Base-by-base conservation (phyloP, 768 basidiomycete genomes). In the Podaxis mareebaensis region DNA sequence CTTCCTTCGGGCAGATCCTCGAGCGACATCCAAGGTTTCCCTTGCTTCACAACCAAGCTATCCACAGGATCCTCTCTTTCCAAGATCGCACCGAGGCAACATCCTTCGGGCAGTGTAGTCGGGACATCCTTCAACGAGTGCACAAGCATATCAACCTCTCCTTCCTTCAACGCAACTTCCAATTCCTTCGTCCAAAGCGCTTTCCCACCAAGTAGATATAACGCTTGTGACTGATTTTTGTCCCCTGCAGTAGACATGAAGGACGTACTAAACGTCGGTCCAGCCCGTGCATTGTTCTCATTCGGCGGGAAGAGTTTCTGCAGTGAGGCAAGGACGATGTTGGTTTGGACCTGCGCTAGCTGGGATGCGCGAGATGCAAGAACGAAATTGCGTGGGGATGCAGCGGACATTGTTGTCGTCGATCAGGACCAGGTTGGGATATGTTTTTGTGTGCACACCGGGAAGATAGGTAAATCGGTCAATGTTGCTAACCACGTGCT, bases 141-240 rank as follows among this genome's bases (percentile, higher is more conserved):
- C 20, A 99, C 88, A 69, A 99, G 85, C 83, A 98, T 87, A 73
- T 99, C 97, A 54, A 96, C 90, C 12, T 81, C 78, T 33, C 82
- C 77, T 49, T 88, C 81, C 60, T 86, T 81, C 64, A 99, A 78
- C 49, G 87, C 88, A 20, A 92, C 90, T 73, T 99, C 97, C 59
- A 99, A 87, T 69, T 98, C 96, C 69, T 94, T 92, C 40, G 97
- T 99, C 97, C 97, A 99, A 30, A 98, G 76, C 0, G 91, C 84
- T 72, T 93, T 94, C n/a, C 93, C 94, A 42, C 95, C 95, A 15
- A 97, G 78, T 8, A 95, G 81, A 75, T 96, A 96, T 17, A 97
- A 80, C 2, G 86, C 85, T 67, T 93, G 90, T 1, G 89, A 86
- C 75, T 96, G 93, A 70, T 97, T 95, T 70, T 92, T 91, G 78